These are phyloP conservation scores for Apiotrichum siamense DNA, from an alignment of 1,284 basidiomycete genomes.

Conservation along the genomic window DNA sequence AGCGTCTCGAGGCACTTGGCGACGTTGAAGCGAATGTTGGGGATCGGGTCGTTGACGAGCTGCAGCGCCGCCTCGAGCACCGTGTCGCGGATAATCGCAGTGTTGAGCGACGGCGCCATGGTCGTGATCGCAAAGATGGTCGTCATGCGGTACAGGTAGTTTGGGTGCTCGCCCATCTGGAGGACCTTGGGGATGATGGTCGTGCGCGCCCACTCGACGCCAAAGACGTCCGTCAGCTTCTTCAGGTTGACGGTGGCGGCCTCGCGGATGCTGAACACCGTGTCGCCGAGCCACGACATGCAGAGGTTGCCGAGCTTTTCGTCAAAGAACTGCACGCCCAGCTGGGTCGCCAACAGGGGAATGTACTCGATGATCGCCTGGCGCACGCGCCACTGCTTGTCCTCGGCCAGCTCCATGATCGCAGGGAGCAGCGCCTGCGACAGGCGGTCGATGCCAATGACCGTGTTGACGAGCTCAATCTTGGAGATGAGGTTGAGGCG, in stretches of 20 bases:
- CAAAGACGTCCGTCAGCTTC: constrained; percentile 97
- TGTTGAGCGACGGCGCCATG: constrained; percentile 85
- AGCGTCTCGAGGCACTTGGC: constrained; percentile 89
- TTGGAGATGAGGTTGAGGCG: constrained; percentile 98
- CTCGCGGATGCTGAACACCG: constrained; percentile 96
- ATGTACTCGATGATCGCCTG: constrained; percentile 99
- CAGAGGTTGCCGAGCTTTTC: constrained; percentile 94
- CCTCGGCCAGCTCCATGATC: constrained; percentile 96
- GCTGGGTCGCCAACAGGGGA: constrained; percentile 90
- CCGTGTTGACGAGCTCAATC: constrained; percentile 92
- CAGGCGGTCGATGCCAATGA: constrained; percentile 93
- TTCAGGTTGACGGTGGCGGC: constrained; percentile 95
- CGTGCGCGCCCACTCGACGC: constrained; percentile 92
- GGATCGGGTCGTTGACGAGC: constrained; percentile 86
- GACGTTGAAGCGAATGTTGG: constrained; percentile 99
- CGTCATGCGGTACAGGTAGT: constrained; percentile 98
- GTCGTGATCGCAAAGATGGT: constrained; percentile 99
- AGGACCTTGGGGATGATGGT: constrained; percentile 97
- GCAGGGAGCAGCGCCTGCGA: constrained; percentile 95
- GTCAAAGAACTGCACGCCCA: constrained; percentile 96
- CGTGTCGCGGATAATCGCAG: constrained; percentile 76
- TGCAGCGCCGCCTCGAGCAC: constrained; percentile 81
- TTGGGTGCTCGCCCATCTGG: constrained; percentile 94
- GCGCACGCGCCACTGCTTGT: constrained; percentile 99
- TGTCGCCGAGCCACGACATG: constrained; percentile 99